Percentiles rank a stretch among this genome's conserved stretches.
Conservation (phyloP, 2,329 filamentous ascomycete genomes). For the Alternaria ventricosa region DNA sequence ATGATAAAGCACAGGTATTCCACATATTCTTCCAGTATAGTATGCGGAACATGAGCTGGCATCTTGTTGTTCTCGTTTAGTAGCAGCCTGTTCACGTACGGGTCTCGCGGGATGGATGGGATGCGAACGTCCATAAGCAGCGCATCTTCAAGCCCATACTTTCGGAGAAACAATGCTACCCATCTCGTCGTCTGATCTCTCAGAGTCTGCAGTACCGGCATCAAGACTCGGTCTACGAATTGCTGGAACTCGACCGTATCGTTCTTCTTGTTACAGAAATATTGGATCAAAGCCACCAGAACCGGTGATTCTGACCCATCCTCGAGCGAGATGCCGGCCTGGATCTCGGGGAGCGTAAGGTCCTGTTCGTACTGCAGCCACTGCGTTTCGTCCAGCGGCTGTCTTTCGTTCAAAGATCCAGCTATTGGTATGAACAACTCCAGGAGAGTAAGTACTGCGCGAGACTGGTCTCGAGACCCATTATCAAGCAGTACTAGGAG, state of each 20-base stretch:
- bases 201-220: slow-evolving; percentile 20
- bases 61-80: not conserved
- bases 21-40: slow-evolving; percentile 31
- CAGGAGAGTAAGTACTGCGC: slow-evolving; percentile 32
- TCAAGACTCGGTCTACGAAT: slow-evolving; percentile 28
- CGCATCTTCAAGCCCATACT: slow-evolving; percentile 18
- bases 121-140: slow-evolving; percentile 6
- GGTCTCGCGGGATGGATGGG: slow-evolving; percentile 20
- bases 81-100: slow-evolving; percentile 2
- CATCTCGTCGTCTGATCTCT: slow-evolving; percentile 30
- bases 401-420: slow-evolving; percentile 46
- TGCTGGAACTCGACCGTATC: not conserved
- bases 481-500: slow-evolving; percentile 38
- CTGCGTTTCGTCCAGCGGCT: slow-evolving; percentile 34
- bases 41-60: slow-evolving; percentile 19
- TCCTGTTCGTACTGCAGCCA: slow-evolving; percentile 37
- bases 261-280: not conserved
- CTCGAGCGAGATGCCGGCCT: not conserved
- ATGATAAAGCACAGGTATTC: slow-evolving; percentile 28
- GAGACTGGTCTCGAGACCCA: not conserved
- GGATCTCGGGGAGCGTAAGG: slow-evolving; percentile 13
- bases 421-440: slow-evolving; percentile 41
- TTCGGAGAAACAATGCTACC: slow-evolving; percentile 32
- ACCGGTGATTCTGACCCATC: slow-evolving; percentile 16
- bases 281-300: slow-evolving; percentile 3